Evolutionary conservation across 768 basidiomycete genomes (phyloP).

Genomic region (Rubroboletus satanas): DNA sequence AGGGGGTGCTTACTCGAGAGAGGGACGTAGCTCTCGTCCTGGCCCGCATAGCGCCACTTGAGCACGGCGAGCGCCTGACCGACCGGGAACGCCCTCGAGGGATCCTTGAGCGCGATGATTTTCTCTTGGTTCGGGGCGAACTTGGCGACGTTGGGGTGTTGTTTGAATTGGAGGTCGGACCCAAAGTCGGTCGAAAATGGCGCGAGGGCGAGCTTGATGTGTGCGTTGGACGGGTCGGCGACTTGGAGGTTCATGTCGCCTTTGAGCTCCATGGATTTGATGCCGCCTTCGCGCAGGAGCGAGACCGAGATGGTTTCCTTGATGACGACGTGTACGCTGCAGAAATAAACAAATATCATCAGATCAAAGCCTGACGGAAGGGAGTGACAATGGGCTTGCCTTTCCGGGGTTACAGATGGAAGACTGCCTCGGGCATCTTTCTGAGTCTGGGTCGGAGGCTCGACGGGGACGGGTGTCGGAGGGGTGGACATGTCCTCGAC

Average conservation of each 20-base stretch:
- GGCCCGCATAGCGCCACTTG: slow-evolving; percentile 88
- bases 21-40: slow-evolving; percentile 89
- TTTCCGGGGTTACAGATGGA: slow-evolving; percentile 72
- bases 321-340: slow-evolving; percentile 80
- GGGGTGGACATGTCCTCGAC: slow-evolving; percentile 52
- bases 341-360: background rate
- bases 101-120: slow-evolving; percentile 79
- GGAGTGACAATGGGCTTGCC: slow-evolving; percentile 40
- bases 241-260: slow-evolving; percentile 94
- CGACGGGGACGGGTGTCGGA: slow-evolving; percentile 45
- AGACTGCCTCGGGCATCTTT: slow-evolving; percentile 59
- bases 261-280: slow-evolving; percentile 86
- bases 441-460: slow-evolving; percentile 40
- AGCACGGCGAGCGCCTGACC: slow-evolving; percentile 82
- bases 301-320: slow-evolving; percentile 80
- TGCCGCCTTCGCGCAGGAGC: slow-evolving; percentile 85
- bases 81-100: slow-evolving; percentile 80
- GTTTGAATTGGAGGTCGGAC: slow-evolving; percentile 87
- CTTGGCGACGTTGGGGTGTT: slow-evolving; percentile 92
- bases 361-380: background rate
- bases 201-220: slow-evolving; percentile 65
- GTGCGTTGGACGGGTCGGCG: slow-evolving; percentile 66
- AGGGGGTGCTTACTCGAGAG: slow-evolving; percentile 70
- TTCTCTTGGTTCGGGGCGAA: slow-evolving; percentile 66
- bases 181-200: slow-evolving; percentile 55